Percentiles rank a stretch among this genome's conserved stretches.
Conservation (phyloP, 495 filamentous ascomycete species). For the Podospora pseudoanserina region DNA sequence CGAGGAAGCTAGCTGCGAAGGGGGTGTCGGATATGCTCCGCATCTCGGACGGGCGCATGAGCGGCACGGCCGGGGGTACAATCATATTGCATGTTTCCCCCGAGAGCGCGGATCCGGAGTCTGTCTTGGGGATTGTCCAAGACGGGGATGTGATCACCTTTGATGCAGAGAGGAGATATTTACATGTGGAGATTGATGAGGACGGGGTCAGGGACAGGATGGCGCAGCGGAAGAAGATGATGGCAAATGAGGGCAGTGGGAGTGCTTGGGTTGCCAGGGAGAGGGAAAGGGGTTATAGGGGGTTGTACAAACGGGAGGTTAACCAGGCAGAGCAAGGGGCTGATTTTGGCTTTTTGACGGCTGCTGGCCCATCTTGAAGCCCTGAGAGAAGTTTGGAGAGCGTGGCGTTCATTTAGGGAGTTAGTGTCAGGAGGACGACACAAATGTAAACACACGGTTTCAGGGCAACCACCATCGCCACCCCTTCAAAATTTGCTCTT, state of each 20-base stretch:
- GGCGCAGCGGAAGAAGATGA: constrained; percentile 29
- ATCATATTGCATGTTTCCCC: constrained; percentile 65
- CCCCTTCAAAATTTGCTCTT: too few relatives aligned
- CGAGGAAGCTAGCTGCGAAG: constrained; percentile 54
- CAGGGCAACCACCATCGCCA: neutral
- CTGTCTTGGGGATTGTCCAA: constrained; percentile 57
- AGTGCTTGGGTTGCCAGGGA: constrained; percentile 37
- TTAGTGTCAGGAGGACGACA: neutral
- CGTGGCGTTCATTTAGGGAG: neutral
- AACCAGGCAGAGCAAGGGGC: constrained; percentile 61
- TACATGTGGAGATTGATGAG: constrained; percentile 49
- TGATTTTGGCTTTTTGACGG: constrained; percentile 64
- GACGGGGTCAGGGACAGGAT: constrained; percentile 45
- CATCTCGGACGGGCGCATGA: constrained; percentile 64
- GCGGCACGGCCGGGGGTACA: constrained; percentile 64
- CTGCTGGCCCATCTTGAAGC: constrained; percentile 31
- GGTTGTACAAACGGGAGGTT: constrained; percentile 60
- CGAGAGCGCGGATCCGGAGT: constrained; percentile 54
- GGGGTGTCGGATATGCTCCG: constrained; percentile 65
- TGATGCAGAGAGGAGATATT: constrained; percentile 43
- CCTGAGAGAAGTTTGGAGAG: neutral
- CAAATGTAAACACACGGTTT: neutral
- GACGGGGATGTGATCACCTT: constrained; percentile 57
- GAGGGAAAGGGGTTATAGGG: constrained; percentile 56
- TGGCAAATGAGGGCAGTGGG: constrained; percentile 8